These are phyloP conservation scores for Celoporthe dispersa DNA, from an alignment of 2,329 filamentous ascomycete genomes.

Conservation along the genomic window DNA sequence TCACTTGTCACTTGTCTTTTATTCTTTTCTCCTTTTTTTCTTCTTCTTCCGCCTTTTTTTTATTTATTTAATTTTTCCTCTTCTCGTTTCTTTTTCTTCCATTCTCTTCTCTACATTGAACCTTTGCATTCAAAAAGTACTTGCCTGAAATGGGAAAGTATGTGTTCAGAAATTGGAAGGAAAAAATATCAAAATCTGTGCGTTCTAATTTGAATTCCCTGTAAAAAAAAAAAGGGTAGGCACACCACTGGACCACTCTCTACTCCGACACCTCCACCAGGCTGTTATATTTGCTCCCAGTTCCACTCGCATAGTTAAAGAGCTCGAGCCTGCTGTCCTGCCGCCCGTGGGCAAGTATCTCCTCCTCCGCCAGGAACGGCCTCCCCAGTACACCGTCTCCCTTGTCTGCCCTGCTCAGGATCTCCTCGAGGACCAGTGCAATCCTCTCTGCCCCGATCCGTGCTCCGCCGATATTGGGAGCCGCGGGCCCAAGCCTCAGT, in stretches of 20 bases:
- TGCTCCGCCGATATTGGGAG: slow-evolving; percentile 75
- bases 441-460: slow-evolving; percentile 74
- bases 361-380: slow-evolving; percentile 36
- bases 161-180: background rate
- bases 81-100: too few species aligned
- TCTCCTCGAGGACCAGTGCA: slow-evolving; percentile 69
- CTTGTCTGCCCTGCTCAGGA: slow-evolving; percentile 39
- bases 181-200: background rate
- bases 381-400: background rate
- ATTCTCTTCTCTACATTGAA: too few species aligned
- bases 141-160: background rate
- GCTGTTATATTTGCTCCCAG: slow-evolving; percentile 24
- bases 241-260: background rate
- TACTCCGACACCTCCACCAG: slow-evolving; percentile 17
- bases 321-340: slow-evolving; percentile 13
- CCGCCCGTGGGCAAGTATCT: slow-evolving; percentile 1
- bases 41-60: too few species aligned
- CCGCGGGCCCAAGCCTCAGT: slow-evolving; percentile 71
- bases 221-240: too few species aligned
- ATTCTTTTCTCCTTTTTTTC: too few species aligned
- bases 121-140: too few species aligned
- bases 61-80: too few species aligned
- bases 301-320: slow-evolving; percentile 25
- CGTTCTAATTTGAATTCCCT: too few species aligned
- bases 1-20: too few species aligned